Percentiles rank a stretch among this genome's conserved stretches.
These are phyloP conservation scores for Arabidopsis suecica DNA, from an alignment of 345 rosid genomes.

Conservation along the genomic window DNA sequence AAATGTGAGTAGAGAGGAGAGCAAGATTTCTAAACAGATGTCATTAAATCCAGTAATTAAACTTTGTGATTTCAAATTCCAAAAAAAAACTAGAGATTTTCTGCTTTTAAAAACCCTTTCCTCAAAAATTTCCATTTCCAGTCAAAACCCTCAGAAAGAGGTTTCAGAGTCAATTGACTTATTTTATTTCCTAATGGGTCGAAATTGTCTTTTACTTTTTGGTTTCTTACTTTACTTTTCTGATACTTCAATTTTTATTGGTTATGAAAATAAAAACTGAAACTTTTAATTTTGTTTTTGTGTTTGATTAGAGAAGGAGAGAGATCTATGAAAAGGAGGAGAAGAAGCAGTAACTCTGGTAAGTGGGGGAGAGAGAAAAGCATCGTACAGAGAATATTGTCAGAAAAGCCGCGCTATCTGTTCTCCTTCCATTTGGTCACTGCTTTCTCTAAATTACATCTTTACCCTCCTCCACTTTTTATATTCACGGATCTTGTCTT, in stretches of 20 bases:
- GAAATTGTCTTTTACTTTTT: constrained; percentile 10
- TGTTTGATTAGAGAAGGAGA: background rate
- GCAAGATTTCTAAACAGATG: constrained; percentile 31
- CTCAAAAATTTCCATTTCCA: constrained; percentile 13
- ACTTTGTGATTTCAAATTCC: constrained; percentile 28
- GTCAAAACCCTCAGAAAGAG: constrained; percentile 25
- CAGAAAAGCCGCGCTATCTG: constrained; percentile 54
- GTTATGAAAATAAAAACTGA: no score
- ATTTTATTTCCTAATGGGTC: background rate
- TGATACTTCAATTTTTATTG: background rate
- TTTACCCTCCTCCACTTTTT: constrained; percentile 4
- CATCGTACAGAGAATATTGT: constrained; percentile 73
- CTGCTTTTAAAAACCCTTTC: constrained; percentile 2
- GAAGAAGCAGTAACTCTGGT: constrained; percentile 7
- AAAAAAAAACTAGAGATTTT: background rate
- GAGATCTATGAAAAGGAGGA: constrained; percentile 5
- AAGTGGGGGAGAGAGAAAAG: constrained; percentile 2
- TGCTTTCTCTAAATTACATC: constrained; percentile 6
- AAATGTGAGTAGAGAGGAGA: constrained; percentile 30
- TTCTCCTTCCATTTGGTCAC: constrained; percentile 27
- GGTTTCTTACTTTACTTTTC: background rate
- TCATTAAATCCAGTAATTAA: constrained; percentile 34
- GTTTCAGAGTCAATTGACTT: constrained; percentile 30
- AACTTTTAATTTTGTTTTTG: no score
- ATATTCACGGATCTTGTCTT: constrained; percentile 19